Conservation (phyloP, 106 monocot species). For the Alisma plantagoaquatica region DNA sequence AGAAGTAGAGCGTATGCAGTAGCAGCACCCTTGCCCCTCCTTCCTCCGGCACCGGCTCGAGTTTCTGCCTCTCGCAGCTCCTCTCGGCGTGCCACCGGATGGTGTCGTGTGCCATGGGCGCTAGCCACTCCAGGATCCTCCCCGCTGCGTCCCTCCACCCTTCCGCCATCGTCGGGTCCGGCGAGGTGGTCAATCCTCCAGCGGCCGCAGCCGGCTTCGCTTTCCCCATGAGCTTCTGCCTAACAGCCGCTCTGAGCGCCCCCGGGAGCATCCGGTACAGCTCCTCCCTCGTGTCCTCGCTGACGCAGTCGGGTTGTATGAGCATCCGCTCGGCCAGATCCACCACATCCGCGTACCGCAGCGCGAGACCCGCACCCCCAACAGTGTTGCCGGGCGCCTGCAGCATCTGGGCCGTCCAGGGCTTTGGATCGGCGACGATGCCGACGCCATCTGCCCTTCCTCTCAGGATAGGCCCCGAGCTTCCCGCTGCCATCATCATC, state of each 20-base stretch:
- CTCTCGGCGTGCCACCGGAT: constrained; percentile 10
- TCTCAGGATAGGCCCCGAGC: neutral
- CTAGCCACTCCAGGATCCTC: constrained; percentile 19
- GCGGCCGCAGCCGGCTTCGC: constrained; percentile 5
- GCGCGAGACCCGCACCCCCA: constrained; percentile 10
- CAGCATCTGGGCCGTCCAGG: constrained; percentile 1
- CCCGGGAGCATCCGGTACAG: constrained; percentile 15
- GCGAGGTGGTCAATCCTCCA: too few relatives aligned
- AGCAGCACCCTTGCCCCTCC: constrained; percentile 8
- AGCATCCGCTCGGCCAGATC: constrained; percentile 3
- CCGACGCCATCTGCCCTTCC: too few relatives aligned
- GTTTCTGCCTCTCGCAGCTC: constrained; percentile 14
- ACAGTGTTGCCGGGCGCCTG: constrained; percentile 3
- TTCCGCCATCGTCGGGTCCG: constrained; percentile 5
- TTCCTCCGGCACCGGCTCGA: neutral
- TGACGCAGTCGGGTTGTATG: neutral
- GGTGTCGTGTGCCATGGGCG: constrained; percentile 13
- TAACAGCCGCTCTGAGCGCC: constrained; percentile 7
- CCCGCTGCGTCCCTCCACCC: constrained; percentile 17
- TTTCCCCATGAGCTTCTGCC: constrained; percentile 3
- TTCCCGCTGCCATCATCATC: too few relatives aligned
- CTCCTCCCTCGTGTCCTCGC: constrained; percentile 12
- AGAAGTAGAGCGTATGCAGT: constrained; percentile 13
- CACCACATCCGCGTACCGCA: constrained; percentile 15
- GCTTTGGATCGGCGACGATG: too few relatives aligned